phyloP scores from a whole-genome alignment of 2,329 filamentous ascomycete genomes.

The Epichloe gansuensis region DNA sequence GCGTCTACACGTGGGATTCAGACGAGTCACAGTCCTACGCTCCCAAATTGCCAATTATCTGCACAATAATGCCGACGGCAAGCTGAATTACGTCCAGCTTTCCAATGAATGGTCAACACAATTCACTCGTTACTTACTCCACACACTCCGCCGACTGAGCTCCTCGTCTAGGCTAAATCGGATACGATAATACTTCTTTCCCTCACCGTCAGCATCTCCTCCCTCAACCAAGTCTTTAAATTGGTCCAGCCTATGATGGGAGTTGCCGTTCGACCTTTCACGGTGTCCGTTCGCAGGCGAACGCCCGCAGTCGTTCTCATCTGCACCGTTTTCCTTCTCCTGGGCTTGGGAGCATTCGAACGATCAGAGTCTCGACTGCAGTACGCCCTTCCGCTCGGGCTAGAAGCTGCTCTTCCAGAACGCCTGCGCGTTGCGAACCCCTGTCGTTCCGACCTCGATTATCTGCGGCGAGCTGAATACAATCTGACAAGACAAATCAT shows the following conservation, averaged over 20 bases:
- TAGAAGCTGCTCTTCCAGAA: constrained; percentile 12
- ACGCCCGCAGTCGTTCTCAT: not conserved
- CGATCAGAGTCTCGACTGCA: constrained; percentile 7
- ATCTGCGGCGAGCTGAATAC: constrained; percentile 18
- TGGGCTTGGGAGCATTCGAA: constrained; percentile 4
- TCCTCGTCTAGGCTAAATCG: not conserved
- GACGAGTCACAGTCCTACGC: not conserved
- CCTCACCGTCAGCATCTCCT: not conserved
- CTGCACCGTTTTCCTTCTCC: not conserved
- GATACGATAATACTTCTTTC: not conserved
- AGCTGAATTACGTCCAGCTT: not conserved
- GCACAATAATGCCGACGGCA: not conserved
- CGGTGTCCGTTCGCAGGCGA: constrained; percentile 3
- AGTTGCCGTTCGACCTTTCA: constrained; percentile 5
- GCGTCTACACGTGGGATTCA: not conserved
- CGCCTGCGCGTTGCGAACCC: constrained; percentile 7
- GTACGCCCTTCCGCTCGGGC: constrained; percentile 11
- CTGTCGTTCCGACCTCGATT: constrained; percentile 17
- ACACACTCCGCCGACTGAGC: not conserved
- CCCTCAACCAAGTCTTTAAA: not conserved
- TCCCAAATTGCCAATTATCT: not conserved
- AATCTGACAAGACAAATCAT: constrained; percentile 28
- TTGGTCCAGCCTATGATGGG: constrained; percentile 2
- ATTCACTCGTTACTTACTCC: not conserved
- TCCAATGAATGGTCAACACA: not conserved